Evolutionary conservation across 2,329 filamentous ascomycete genomes (phyloP).

Genomic region (Stenocarpella maydis): DNA sequence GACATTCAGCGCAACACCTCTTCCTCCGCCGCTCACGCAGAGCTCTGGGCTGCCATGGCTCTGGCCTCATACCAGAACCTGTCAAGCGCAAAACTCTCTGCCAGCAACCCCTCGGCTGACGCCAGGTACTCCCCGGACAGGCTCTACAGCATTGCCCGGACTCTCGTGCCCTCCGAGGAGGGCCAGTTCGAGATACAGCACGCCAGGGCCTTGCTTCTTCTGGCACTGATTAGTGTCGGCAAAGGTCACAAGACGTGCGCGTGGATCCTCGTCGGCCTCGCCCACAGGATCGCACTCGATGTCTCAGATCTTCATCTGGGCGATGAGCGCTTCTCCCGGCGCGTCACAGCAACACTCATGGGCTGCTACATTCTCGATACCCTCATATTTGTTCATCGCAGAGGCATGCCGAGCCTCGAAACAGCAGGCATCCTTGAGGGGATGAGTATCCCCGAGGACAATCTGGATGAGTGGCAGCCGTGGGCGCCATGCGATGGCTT

Average conservation of each 20-base stretch:
- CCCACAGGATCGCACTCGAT: slow-evolving; percentile 61
- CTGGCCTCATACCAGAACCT: slow-evolving; percentile 64
- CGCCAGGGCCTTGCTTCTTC: slow-evolving; percentile 63
- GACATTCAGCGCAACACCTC: slow-evolving; percentile 36
- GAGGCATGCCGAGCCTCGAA: slow-evolving; percentile 59
- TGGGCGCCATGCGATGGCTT: slow-evolving; percentile 65
- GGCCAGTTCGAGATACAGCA: slow-evolving; percentile 58
- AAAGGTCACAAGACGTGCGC: slow-evolving; percentile 64
- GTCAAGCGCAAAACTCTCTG: slow-evolving; percentile 39
- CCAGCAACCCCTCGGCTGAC: slow-evolving; percentile 34
- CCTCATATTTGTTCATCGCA: slow-evolving; percentile 60
- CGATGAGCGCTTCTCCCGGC: slow-evolving; percentile 30
- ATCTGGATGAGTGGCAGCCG: slow-evolving; percentile 77
- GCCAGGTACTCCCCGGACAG: slow-evolving; percentile 44
- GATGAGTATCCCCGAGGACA: slow-evolving; percentile 66
- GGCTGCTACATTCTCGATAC: slow-evolving; percentile 72
- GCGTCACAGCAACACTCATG: slow-evolving; percentile 48
- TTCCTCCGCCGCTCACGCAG: slow-evolving; percentile 56
- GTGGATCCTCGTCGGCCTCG: slow-evolving; percentile 71
- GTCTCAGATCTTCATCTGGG: slow-evolving; percentile 29
- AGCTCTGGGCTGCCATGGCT: slow-evolving; percentile 67
- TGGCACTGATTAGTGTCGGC: slow-evolving; percentile 70
- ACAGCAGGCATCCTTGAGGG: slow-evolving; percentile 54
- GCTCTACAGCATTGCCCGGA: slow-evolving; percentile 60
- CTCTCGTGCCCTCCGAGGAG: slow-evolving; percentile 58